Evolutionary conservation across 2,329 filamentous ascomycete species (phyloP).

Genomic region (Cercospora sojina): DNA sequence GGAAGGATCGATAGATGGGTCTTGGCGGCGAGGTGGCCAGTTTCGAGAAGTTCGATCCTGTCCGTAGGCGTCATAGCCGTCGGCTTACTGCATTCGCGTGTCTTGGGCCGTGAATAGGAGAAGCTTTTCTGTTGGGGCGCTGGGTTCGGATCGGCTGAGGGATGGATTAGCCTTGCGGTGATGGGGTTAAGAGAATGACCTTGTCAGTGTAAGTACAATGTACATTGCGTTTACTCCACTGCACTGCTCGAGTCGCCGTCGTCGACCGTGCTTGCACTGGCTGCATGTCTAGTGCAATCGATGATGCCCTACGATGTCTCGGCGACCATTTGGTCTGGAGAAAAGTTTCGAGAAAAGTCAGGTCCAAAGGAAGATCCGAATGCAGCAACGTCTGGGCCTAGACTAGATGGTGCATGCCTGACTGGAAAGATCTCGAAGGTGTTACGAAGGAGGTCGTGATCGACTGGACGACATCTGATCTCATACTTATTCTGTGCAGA

Average conservation of each 20-base stretch:
- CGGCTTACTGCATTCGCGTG: background rate
- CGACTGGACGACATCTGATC: background rate
- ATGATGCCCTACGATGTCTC: background rate
- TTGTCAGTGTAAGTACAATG: background rate
- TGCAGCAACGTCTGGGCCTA: background rate
- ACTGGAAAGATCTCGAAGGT: background rate
- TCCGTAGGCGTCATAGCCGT: background rate
- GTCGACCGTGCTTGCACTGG: background rate
- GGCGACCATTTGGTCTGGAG: background rate
- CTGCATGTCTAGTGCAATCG: too few relatives aligned
- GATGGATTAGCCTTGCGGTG: background rate
- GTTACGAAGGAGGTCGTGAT: background rate
- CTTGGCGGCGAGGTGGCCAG: background rate
- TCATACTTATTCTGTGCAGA: background rate
- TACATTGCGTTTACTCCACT: background rate
- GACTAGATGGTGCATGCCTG: background rate
- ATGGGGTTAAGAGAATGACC: background rate
- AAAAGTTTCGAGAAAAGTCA: background rate
- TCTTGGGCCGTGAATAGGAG: background rate
- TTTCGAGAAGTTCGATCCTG: background rate
- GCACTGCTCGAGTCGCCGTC: background rate
- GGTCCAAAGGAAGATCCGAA: background rate
- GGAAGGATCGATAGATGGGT: background rate
- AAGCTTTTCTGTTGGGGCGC: background rate
- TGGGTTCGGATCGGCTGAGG: background rate